Conservation (phyloP, 192 early-diverging fungal species). For the Helicostylum pulchrum region DNA sequence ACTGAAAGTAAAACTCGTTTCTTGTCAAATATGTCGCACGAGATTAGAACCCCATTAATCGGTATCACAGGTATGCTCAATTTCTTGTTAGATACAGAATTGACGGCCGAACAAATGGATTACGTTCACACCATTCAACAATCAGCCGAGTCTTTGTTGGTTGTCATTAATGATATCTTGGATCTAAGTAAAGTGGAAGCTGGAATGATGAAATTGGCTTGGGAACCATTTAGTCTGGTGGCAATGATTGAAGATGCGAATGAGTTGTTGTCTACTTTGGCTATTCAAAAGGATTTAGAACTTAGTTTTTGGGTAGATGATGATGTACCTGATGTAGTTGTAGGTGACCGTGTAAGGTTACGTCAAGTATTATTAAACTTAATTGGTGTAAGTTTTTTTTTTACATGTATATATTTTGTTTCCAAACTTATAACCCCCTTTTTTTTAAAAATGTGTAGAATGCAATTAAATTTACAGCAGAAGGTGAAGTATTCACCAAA, state of each 20-base stretch:
- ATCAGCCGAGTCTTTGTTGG: constrained; percentile 68
- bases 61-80: constrained; percentile 76
- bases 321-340: constrained; percentile 64
- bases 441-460: constrained; percentile 44
- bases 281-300: constrained; percentile 67
- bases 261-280: constrained; percentile 68
- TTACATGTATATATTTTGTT: not conserved
- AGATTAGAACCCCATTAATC: constrained; percentile 81
- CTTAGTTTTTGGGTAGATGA: constrained; percentile 67
- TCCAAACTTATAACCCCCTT: not conserved
- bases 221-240: constrained; percentile 62
- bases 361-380: constrained; percentile 79
- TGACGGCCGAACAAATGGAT: constrained; percentile 76
- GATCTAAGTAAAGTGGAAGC: constrained; percentile 84
- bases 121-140: constrained; percentile 75
- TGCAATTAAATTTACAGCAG: constrained; percentile 78
- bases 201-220: constrained; percentile 77
- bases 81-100: constrained; percentile 69
- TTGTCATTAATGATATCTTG: constrained; percentile 83
- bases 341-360: constrained; percentile 73
- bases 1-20: constrained; percentile 62
- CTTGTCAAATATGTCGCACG: constrained; percentile 61
- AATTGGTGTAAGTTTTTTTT: constrained; percentile 52
- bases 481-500: constrained; percentile 64
- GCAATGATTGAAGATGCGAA: constrained; percentile 66